phyloP scores from a whole-genome alignment of 2,329 filamentous ascomycete species.

The Penicillium sp. region DNA sequence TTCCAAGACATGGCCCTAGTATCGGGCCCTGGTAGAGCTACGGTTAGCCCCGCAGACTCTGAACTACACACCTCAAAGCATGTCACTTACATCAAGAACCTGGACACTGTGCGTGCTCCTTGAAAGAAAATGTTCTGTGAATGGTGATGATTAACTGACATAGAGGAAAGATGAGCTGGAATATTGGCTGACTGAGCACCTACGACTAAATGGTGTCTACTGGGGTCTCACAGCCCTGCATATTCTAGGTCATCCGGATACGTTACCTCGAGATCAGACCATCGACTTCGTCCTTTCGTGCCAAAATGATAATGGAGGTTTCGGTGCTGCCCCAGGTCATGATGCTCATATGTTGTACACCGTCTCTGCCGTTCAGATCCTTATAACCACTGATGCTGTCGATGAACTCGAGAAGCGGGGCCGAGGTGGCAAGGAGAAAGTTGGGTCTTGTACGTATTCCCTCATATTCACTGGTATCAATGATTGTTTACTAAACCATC shows the following conservation, averaged over 20 bases:
- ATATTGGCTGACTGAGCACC: slow-evolving; percentile 96
- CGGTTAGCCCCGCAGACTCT: slow-evolving; percentile 46
- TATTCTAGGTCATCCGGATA: slow-evolving; percentile 76
- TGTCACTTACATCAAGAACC: slow-evolving; percentile 86
- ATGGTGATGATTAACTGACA: slow-evolving; percentile 37
- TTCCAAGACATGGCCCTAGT: slow-evolving; percentile 55
- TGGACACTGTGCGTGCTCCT: slow-evolving; percentile 69
- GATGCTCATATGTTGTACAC: slow-evolving; percentile 97
- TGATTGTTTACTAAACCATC: slow-evolving; percentile 18
- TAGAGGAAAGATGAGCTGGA: slow-evolving; percentile 89
- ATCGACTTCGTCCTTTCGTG: slow-evolving; percentile 96
- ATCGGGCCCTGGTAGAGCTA: slow-evolving; percentile 58
- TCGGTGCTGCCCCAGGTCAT: slow-evolving; percentile 89
- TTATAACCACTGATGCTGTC: slow-evolving; percentile 81
- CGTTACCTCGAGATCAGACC: slow-evolving; percentile 74
- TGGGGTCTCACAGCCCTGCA: slow-evolving; percentile 91
- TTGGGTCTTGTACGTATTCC: slow-evolving; percentile 69
- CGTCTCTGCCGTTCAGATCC: slow-evolving; percentile 88
- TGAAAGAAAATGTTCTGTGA: slow-evolving; percentile 5
- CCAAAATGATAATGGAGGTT: slow-evolving; percentile 82
- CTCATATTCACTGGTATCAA: slow-evolving; percentile 8
- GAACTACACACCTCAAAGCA: slow-evolving; percentile 64
- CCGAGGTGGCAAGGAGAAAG: slow-evolving; percentile 64
- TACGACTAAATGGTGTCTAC: slow-evolving; percentile 92
- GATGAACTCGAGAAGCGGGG: slow-evolving; percentile 73